Evolutionary conservation across 441 rosid species (phyloP), one percentile per base, ranked within the genome.

Genomic region (Bocquillonia castaneifolia): DNA sequence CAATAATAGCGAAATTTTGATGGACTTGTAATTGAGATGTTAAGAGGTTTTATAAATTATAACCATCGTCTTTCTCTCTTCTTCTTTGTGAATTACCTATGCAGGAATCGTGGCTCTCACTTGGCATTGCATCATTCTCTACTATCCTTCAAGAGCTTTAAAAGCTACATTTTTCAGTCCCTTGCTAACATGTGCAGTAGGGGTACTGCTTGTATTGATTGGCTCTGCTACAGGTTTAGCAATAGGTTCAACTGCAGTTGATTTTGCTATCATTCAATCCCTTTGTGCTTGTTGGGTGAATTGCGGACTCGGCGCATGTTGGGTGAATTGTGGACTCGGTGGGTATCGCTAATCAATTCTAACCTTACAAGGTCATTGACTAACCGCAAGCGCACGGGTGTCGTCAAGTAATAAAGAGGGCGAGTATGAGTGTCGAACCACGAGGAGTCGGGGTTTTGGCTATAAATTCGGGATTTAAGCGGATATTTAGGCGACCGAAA

Each of bases 251-350:
- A 64, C 83, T 47, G 78, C 80, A 2, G 76, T 88, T n/a, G 61
- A 86, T 67, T 77, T 73, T 40, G 77, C 85, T 6, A 32, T 88
- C 55, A 68, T 78, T 66, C 89, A 81, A 36, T 82, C 88, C 9
- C 79, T 92, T 2, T 90, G 88, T 59, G 81, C 85, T 39, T 88
- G 97, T 44, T 92, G 96, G 96, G 91, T 90, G 68, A 80, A 74
- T 72, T 69, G 67, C 1, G 81, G 92, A 29, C 67, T 85, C 70
- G 76, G 15, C 39, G 90, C n/a, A n/a, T 88, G 97, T 44, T 92
- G 96, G 96, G 91, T 90, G 68, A 80, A 74, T 72, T 69, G 67
- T 1, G 81, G 92, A 29, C 67, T 85, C 70, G 76, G 15, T 44
- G 90, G 68, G 86, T 80, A 51, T 53, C 67, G 3, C 63, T 90